A percentile compares a stretch with the other conserved stretches of the same genome.
phyloP scores from a whole-genome alignment of 352 stramenopile genomes.

The Achlya hypogyna region DNA sequence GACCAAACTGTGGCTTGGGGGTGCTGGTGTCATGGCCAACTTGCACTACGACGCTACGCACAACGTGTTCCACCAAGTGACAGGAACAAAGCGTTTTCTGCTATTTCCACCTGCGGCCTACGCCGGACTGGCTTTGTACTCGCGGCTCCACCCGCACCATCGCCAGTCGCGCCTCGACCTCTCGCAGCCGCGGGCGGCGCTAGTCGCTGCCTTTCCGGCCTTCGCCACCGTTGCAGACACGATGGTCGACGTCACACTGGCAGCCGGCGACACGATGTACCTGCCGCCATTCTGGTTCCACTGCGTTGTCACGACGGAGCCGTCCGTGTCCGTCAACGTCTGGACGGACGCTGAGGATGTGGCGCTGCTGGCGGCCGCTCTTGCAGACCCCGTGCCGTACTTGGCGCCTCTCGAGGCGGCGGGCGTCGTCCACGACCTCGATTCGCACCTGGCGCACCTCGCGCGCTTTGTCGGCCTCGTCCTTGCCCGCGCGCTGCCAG shows the following conservation, averaged over 20 bases:
- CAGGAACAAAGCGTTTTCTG: constrained; percentile 14
- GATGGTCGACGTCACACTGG: constrained; percentile 9
- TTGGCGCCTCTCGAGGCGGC: neutral
- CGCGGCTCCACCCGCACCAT: constrained; percentile 19
- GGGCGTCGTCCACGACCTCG: neutral
- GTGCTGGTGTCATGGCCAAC: neutral
- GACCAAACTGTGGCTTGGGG: constrained; percentile 21
- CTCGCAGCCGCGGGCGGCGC: neutral
- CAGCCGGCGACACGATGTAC: constrained; percentile 20
- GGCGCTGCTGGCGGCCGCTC: neutral
- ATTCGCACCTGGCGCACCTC: neutral
- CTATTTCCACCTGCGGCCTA: constrained; percentile 17
- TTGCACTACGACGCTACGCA: constrained; percentile 23
- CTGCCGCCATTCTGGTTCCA: constrained; percentile 25
- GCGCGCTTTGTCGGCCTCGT: neutral
- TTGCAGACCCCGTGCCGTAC: constrained; percentile 13
- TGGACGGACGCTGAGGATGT: constrained; percentile 13
- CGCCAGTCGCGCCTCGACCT: constrained; percentile 19
- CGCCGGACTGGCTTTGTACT: constrained; percentile 4
- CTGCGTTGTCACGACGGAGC: constrained; percentile 1
- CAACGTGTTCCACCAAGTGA: constrained; percentile 22
- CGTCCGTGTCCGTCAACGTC: constrained; percentile 21
- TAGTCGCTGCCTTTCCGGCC: neutral
- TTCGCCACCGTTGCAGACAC: neutral
- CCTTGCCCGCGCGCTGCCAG: neutral